phyloP scores from a whole-genome alignment of 208 protist genomes.

The Angomonas deanei region DNA sequence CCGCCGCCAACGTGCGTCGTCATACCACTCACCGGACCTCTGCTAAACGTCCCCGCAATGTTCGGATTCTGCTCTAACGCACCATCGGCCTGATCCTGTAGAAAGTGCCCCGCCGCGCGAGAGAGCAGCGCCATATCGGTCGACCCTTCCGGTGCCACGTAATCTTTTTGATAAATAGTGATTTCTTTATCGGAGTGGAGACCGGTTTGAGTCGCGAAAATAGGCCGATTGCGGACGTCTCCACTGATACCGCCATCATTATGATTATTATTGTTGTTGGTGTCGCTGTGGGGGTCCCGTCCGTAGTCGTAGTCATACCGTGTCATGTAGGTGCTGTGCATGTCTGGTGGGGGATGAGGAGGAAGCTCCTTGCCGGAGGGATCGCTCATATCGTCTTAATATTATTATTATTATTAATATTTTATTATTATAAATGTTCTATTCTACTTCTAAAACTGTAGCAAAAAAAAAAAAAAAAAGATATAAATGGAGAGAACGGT shows the following conservation, averaged over 20 bases:
- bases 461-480: constrained; percentile 1
- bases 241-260: constrained; percentile 41
- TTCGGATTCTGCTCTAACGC: constrained; percentile 27
- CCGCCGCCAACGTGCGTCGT: constrained; percentile 31
- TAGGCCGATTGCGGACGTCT: constrained; percentile 65
- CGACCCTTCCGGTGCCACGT: too few species aligned
- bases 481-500: background rate
- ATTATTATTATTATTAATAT: background rate
- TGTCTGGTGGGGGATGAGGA: constrained; percentile 62
- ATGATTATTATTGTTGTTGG: background rate
- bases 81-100: background rate
- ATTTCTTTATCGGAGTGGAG: background rate
- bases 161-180: background rate
- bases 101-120: background rate
- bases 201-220: constrained; percentile 37
- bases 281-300: constrained; percentile 19
- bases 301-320: constrained; percentile 89
- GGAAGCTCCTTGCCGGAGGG: constrained; percentile 19
- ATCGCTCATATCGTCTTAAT: too few species aligned
- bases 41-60: constrained; percentile 15
- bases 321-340: constrained; percentile 77
- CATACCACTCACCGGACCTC: constrained; percentile 6
- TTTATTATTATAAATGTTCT: background rate
- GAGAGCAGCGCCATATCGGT: background rate
- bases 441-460: background rate